Evolutionary conservation across 148 eudicot species (phyloP), one percentile per base, ranked within the genome.

Genomic region (Heliamphora exappendiculata): DNA sequence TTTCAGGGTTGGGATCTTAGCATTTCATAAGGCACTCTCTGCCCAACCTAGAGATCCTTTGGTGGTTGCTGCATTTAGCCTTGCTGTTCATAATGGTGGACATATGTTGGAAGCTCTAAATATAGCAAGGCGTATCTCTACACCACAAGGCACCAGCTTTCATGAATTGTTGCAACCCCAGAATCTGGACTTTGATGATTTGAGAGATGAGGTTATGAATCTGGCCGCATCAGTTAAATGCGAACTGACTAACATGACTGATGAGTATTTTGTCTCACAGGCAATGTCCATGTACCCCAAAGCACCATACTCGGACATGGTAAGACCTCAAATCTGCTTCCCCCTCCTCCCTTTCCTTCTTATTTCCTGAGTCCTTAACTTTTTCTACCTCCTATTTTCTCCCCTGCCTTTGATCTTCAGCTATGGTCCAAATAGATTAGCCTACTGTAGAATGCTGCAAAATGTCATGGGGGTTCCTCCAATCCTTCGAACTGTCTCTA

Each of bases 261-360:
- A 92, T 67, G 90, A 80, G 76, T 65, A 81, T 78, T 80, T 73
- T 75, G 86, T 92, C 62, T 94, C 93, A 7, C 85, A 75, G 64
- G 97, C 98, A 22, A 86, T 94, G 95, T 78, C 88, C 45, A 75
- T 75, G 58, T 90, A 90, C 81, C 87, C 88, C 70, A 85, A 80
- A 76, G 96, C 98, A 45, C 98, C 98, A 20, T 82, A 79, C 67
- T 94, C 97, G 1, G 88, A 94, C 85, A 78, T 90, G 87, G 98
- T 92, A 84, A 84, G 64, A 70, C 49, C 22, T 72, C 17, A 20
- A 47, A 22, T 55, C 36, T 22, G 39, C 45, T n/a, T 44, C 79
- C 24, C 33, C 4, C 19, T 49, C 8, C 57, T 33, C 6, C 13
- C 1, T 24, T 0, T 29, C 20, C 47, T 74, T 58, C 31, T 14